These are phyloP conservation scores for Fraxinus sp. DNA, from an alignment of 305 asterid genomes.

Conservation along the genomic window DNA sequence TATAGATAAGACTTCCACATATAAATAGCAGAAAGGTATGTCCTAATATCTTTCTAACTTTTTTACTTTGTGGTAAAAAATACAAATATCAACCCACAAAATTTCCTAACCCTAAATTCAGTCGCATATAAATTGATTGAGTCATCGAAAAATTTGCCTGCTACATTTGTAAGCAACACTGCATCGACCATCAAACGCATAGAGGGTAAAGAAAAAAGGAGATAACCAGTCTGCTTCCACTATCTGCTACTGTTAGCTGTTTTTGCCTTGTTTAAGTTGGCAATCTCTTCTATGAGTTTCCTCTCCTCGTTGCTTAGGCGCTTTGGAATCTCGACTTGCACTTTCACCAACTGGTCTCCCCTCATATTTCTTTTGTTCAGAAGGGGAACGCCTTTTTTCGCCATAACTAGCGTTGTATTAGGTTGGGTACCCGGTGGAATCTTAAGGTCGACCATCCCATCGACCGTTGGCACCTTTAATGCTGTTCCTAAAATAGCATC, in stretches of 20 bases:
- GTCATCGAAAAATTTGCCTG: background rate
- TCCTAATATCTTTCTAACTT: too few relatives aligned
- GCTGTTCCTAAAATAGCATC: constrained; percentile 91
- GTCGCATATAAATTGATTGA: constrained; percentile 1
- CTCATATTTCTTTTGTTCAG: constrained; percentile 70
- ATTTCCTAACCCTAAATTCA: constrained; percentile 16
- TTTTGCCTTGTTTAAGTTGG: constrained; percentile 67
- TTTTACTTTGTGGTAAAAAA: too few relatives aligned
- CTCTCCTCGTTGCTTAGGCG: constrained; percentile 75
- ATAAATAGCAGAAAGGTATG: too few relatives aligned
- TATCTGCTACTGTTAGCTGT: constrained; percentile 58
- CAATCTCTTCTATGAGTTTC: constrained; percentile 92
- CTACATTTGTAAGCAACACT: background rate
- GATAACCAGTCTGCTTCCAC: background rate
- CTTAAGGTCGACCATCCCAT: constrained; percentile 82
- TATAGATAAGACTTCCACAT: too few relatives aligned
- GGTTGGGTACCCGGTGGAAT: constrained; percentile 94
- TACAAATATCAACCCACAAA: constrained; percentile 29
- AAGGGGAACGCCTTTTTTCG: constrained; percentile 78
- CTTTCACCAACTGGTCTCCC: constrained; percentile 93
- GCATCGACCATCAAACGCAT: too few relatives aligned
- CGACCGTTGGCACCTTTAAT: constrained; percentile 83
- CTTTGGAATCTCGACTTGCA: constrained; percentile 94
- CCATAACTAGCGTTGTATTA: constrained; percentile 90
- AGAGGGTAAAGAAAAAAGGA: background rate